Evolutionary conservation across 2,329 filamentous ascomycete genomes (phyloP).

Genomic region (Thielaviopsis populi): DNA sequence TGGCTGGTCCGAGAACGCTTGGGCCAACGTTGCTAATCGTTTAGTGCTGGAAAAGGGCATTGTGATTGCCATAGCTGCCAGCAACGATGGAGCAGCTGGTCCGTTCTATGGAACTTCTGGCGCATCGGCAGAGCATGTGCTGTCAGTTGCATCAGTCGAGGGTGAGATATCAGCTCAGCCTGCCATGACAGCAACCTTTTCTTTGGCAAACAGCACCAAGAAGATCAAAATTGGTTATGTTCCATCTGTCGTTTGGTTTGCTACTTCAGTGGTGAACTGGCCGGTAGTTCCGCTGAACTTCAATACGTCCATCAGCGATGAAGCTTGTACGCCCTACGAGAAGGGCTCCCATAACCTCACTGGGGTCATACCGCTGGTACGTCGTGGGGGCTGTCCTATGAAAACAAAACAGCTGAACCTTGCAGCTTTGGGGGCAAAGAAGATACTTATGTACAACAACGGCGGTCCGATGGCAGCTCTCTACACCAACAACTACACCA

Average conservation of each 20-base stretch:
- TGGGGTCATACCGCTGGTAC: conserved; percentile 20
- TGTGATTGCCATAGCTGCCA: conserved; percentile 35
- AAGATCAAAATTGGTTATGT: conserved; percentile 11
- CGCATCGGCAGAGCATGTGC: conserved; percentile 28
- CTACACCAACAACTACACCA: conserved; percentile 10
- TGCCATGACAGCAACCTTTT: conserved; percentile 6
- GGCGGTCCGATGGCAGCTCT: conserved; percentile 13
- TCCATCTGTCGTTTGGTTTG: conserved; percentile 9
- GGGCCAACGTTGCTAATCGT: conserved; percentile 28
- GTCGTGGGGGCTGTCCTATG: conserved; percentile 25
- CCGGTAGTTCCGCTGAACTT: conserved; percentile 31
- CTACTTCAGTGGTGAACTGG: conserved; percentile 3
- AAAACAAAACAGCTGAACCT: conserved; percentile 22
- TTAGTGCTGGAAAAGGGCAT: conserved; percentile 32
- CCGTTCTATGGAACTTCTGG: conserved; percentile 32
- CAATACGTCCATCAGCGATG: conserved; percentile 20
- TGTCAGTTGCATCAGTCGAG: conserved; percentile 30
- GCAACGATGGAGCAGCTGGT: conserved; percentile 35
- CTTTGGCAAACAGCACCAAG: not conserved
- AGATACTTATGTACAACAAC: conserved; percentile 28
- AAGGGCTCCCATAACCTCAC: conserved; percentile 19
- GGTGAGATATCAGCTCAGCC: conserved; percentile 13
- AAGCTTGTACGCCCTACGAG: conserved; percentile 22
- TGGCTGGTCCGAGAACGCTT: conserved; percentile 30
- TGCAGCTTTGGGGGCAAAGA: conserved; percentile 20